Base-by-base conservation (phyloP, 306 rosid genomes). In the Gillenia trifoliata region DNA sequence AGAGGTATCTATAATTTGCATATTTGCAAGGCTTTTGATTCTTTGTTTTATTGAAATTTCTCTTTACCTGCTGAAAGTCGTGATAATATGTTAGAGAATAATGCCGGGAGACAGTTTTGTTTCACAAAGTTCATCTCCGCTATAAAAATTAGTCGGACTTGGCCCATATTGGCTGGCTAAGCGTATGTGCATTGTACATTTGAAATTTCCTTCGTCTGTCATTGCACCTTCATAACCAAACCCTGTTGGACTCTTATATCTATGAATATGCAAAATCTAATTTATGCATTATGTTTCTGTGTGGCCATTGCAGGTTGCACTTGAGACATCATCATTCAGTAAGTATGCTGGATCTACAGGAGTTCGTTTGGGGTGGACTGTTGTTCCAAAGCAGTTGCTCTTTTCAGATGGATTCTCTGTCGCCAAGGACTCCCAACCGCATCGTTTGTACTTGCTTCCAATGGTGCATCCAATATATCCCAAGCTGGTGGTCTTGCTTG, bases 291-390 rank as follows among this genome's bases (percentile, higher is more conserved):
- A 8, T 62, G 25, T 29, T 62, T 33, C 40, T 45, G 12, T 28
- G 26, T 71, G 74, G 64, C 16, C 66, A 82, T 76, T 83, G 70
- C 86, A 94, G 99, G 99, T 94, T 71, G 98, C 96, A 30, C 82
- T 94, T 73, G 99, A 94, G 91, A 92, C 93, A 69, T 81, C 99
- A 75, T 94, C 99, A 31, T 92, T 90, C 72, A 92, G 98, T 78
- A 94, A 94, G 85, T 92, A 88, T 77, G 99, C 99, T 16, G 99
- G 98, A 50, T 94, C 92, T 83, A 94, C 98, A 28, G 98, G 97
- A 38, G 98, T 95, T 72, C 96, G 99, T 62, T 72, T 95, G 77
- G 98, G 99, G 54, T 95, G 99, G 99, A 89, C 99, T 19, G 99
- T 90, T 41, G 71, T 95, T 78, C 98, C 99, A 34, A 92, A 92